Evolutionary conservation across 306 rosid genomes (phyloP).

Genomic region (Cucumis hystrix): DNA sequence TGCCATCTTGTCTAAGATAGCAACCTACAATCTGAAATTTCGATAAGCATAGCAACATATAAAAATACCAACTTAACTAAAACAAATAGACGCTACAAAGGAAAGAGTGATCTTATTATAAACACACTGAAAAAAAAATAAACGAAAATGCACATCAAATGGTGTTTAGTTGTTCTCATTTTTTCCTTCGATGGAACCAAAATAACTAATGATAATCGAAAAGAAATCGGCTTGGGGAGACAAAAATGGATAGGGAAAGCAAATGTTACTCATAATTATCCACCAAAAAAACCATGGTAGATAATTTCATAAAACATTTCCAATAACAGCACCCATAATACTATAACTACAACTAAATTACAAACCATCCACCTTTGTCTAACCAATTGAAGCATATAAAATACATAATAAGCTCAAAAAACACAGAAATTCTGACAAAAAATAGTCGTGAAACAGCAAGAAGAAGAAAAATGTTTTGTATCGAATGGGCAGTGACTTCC

Average conservation of each 20-base stretch:
- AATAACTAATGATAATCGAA: background rate
- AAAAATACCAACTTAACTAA: background rate
- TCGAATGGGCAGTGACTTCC: background rate
- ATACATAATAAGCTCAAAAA: background rate
- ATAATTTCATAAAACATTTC: background rate
- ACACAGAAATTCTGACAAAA: background rate
- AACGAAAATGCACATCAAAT: background rate
- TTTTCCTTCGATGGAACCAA: background rate
- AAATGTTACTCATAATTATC: background rate
- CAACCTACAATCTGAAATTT: background rate
- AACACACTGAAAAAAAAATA: background rate
- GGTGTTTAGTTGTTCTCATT: background rate
- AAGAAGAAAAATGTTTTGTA: background rate
- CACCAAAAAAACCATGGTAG: background rate
- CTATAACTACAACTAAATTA: background rate
- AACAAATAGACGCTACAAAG: background rate
- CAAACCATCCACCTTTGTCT: background rate
- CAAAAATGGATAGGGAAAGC: background rate
- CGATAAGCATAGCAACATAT: background rate
- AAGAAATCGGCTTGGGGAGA: background rate
- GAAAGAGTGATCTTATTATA: background rate
- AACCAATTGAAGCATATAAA: background rate
- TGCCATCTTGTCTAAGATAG: constrained; percentile 57
- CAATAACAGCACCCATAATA: background rate
- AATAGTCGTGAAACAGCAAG: background rate